Base-by-base conservation (phyloP, 768 basidiomycete genomes). In the Agaricus subrufescens region DNA sequence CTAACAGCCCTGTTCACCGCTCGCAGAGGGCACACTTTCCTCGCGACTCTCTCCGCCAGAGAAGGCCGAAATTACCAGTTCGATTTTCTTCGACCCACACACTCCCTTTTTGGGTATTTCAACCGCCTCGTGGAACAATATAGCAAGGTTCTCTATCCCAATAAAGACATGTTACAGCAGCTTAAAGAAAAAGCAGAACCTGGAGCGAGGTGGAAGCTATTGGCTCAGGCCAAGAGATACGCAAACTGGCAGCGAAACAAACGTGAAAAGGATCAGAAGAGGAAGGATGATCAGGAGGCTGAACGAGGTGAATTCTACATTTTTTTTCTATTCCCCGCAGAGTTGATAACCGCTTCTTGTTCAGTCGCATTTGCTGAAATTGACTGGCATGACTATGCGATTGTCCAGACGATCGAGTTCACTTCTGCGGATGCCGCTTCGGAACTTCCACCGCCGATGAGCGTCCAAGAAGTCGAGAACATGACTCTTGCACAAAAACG, bases 331-430 rank as follows among this genome's bases (percentile, higher is more conserved):
- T 34, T 43, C 46, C 15, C n/a, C 37, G 50, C 37, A 37, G 14
- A 9, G 42, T 60, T 23, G 63, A 52, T 57, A 57, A 26, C 39
- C 57, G 43, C 50, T 40, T 56, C 31, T 1, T 29, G 11, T 29
- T 51, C 5, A 89, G 91, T 85, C 71, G 96, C 95, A 4, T 95
- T 97, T 66, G 92, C 94, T 44, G 92, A 95, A 67, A 98, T 99
- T 63, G 97, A 99, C 67, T 99, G 97, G 97, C 94, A 99, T 65
- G 97, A 98, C 67, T 98, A 97, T 73, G 93, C 94, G 40, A 92
- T 97, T 54, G 97, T 98, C 5, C 94, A 98, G 67, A 97, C 94
- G 19, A 94, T 97, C 63, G 97, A 99, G 66, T 99, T 98, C 66
- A 98, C 97, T 14, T 83, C 85, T 34, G 91, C 89, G 7, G 97